Evolutionary conservation across 768 basidiomycete species (phyloP), one percentile per base, ranked within the genome.

Genomic region (Lactifluus volemus): DNA sequence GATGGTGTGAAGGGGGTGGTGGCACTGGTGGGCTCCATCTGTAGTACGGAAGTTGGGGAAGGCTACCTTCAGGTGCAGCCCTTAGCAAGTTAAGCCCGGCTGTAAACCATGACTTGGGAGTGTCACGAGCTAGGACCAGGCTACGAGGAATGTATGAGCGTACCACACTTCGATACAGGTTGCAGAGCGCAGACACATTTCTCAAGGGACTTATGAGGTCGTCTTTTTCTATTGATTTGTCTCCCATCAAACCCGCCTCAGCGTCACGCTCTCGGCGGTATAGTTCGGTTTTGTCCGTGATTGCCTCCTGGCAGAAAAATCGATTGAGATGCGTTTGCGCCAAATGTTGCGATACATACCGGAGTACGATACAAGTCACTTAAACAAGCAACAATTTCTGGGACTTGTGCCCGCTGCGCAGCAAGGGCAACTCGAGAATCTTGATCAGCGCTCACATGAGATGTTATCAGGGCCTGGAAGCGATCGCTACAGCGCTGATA

Each of bases 401-500:
- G 79, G 53, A 78, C 79, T 70, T 96, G 94, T 1, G 92, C 89
- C 94, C 92, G 97, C 51, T 86, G 79, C 51, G 88, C 82, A 58
- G 85, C 78, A 50, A 86, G 69, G n/a, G 81, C 76, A 25, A 88
- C 65, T 50, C 75, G 72, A 54, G 81, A 70, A 60, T 82, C 82
- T 39, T 72, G 71, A 8, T 73, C 75, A 49, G 21, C 38, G 49
- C 25, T 66, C 45, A 17, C 73, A 75, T 70, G 68, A 21, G 72
- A 67, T 29, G 82, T 77, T 12, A 88, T 85, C 38, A 90, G 75
- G 68, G 83, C 81, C 63, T 92, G 88, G 71, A 92, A 97, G 42
- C 85, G 81, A 68, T 93, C 88, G 66, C 90, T 92, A 66, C 93
- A 98, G 30, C 89, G 84, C 70, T 97, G 92, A 68, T 98, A 97